Percentiles rank a stretch among this genome's conserved stretches.
Conservation (phyloP, 1,139 yeast genomes). For the Sugiyamaella xylanicola region DNA sequence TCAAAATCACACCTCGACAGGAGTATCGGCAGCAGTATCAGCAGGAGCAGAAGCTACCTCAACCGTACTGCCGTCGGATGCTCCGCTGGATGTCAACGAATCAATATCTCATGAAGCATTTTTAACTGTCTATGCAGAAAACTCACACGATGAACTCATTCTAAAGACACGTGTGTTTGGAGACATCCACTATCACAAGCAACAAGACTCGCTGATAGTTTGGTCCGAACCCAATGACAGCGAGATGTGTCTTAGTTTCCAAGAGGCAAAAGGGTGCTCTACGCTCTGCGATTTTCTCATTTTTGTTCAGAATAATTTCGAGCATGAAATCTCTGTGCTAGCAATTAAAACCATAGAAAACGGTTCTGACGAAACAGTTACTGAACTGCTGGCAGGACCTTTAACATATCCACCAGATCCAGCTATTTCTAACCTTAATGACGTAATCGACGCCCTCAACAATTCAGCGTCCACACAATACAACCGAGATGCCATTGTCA, state of each 20-base stretch:
- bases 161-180: constrained; percentile 71
- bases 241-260: constrained; percentile 89
- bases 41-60: background rate
- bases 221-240: constrained; percentile 85
- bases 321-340: constrained; percentile 71
- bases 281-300: constrained; percentile 79
- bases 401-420: constrained; percentile 67
- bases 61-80: background rate
- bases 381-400: constrained; percentile 82
- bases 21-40: background rate
- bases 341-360: constrained; percentile 60
- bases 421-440: constrained; percentile 44
- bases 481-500: constrained; percentile 41
- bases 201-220: constrained; percentile 90
- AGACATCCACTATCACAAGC: constrained; percentile 81
- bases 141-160: constrained; percentile 58
- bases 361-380: constrained; percentile 50
- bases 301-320: constrained; percentile 61
- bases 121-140: constrained; percentile 74
- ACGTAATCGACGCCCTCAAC: constrained; percentile 50
- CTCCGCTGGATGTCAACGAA: constrained; percentile 22
- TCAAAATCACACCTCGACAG: too few relatives aligned
- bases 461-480: constrained; percentile 33
- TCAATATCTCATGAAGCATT: constrained; percentile 49
- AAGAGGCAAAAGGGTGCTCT: constrained; percentile 88